Conservation (phyloP, 1,284 basidiomycete species). For the Naganishia cerealis region DNA sequence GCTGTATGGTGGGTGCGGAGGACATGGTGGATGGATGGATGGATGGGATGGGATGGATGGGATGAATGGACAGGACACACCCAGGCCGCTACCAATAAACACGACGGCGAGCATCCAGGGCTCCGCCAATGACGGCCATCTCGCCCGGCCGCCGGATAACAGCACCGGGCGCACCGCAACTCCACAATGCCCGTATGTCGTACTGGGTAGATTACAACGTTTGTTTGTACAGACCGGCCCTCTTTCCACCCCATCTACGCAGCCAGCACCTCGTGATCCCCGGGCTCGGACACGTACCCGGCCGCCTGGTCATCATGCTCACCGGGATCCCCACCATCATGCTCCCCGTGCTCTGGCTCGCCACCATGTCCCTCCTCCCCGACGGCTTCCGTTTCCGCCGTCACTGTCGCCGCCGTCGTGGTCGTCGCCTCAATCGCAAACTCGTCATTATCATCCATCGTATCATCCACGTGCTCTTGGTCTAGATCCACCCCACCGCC, state of each 20-base stretch:
- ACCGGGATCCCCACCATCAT: background rate
- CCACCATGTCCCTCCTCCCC: too few species aligned
- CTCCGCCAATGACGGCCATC: too few species aligned
- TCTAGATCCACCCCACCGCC: background rate
- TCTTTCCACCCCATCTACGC: too few species aligned
- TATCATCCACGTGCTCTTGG: constrained; percentile 41
- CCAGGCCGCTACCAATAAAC: too few species aligned
- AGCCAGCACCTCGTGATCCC: background rate
- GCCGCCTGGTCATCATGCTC: background rate
- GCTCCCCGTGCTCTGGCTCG: background rate
- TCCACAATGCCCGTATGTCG: too few species aligned
- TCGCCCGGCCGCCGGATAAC: too few species aligned
- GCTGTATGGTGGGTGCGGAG: background rate
- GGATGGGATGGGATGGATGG: background rate
- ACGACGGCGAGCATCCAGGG: too few species aligned
- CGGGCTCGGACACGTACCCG: background rate
- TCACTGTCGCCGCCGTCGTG: background rate
- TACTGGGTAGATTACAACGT: background rate
- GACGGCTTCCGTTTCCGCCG: background rate
- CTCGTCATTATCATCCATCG: constrained; percentile 19
- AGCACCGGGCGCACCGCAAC: too few species aligned
- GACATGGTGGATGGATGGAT: background rate
- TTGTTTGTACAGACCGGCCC: background rate
- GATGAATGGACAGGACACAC: too few species aligned
- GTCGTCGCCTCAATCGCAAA: constrained; percentile 25